Evolutionary conservation across 495 filamentous ascomycete genomes (phyloP).

Genomic region (Tuber calosporum): DNA sequence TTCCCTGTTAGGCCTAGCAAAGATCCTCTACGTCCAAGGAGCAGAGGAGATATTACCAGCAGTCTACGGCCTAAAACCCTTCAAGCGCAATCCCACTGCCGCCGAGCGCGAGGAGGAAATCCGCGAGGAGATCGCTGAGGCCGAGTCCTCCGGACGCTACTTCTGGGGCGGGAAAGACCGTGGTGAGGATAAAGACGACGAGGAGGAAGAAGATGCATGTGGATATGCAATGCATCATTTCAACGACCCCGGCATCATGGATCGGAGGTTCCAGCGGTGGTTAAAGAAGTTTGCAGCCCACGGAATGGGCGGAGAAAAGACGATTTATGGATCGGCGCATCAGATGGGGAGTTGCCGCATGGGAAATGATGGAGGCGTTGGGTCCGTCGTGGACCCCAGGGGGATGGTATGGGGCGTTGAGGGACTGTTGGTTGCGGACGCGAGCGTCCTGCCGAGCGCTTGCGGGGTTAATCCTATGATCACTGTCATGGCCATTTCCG

Average conservation of each 20-base stretch:
- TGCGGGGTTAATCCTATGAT: conserved; percentile 94
- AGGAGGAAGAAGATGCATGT: conserved; percentile 10
- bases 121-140: conserved; percentile 21
- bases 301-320: conserved; percentile 17
- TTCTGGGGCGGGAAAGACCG: conserved; percentile 9
- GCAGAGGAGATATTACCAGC: conserved; percentile 67
- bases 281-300: conserved; percentile 15
- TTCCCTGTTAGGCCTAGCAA: conserved; percentile 63
- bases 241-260: conserved; percentile 53
- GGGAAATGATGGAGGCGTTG: conserved; percentile 45
- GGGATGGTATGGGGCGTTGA: conserved; percentile 72
- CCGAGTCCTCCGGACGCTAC: conserved; percentile 19
- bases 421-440: conserved; percentile 72
- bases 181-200: conserved; percentile 12
- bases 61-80: conserved; percentile 56
- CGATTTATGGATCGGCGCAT: conserved; percentile 52
- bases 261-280: conserved; percentile 45
- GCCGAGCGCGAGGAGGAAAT: conserved; percentile 14
- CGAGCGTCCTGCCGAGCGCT: conserved; percentile 81
- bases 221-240: conserved; percentile 6
- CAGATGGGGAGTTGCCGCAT: conserved; percentile 91
- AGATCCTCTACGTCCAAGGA: conserved; percentile 68
- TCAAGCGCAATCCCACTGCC: conserved; percentile 51
- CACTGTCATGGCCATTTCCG: conserved; percentile 76
- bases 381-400: conserved; percentile 66